phyloP scores from a whole-genome alignment of 257 asterid genomes.

The Eustoma russellianum region DNA sequence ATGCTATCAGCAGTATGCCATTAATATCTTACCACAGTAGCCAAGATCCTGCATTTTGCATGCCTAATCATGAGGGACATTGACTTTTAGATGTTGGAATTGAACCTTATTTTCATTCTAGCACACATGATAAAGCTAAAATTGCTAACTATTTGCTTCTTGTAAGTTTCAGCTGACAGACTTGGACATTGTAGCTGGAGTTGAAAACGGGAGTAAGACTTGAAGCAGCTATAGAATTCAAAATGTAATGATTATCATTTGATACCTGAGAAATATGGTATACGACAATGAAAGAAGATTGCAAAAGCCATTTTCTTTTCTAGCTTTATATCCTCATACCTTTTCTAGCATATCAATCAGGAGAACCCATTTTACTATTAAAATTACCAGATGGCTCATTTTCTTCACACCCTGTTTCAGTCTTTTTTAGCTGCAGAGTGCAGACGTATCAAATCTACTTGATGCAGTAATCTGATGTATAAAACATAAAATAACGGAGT shows the following conservation, averaged over 20 bases:
- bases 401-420: too few species aligned
- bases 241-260: not conserved
- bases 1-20: conserved; percentile 44
- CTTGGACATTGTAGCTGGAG: too few species aligned
- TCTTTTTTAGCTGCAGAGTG: too few species aligned
- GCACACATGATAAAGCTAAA: not conserved
- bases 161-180: not conserved
- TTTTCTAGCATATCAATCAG: not conserved
- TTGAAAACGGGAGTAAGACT: too few species aligned
- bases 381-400: too few species aligned
- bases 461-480: too few species aligned
- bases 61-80: not conserved
- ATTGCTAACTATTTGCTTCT: not conserved
- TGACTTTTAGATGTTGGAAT: not conserved
- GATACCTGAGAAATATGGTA: not conserved
- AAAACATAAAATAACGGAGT: not conserved
- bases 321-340: not conserved
- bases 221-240: not conserved
- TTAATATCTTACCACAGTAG: conserved; percentile 12
- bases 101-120: not conserved
- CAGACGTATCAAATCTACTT: too few species aligned
- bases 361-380: not conserved
- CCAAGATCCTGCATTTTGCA: not conserved
- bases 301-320: not conserved
- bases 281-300: not conserved